phyloP scores from a whole-genome alignment of 2,329 filamentous ascomycete species.

The Xylaria multiplex region DNA sequence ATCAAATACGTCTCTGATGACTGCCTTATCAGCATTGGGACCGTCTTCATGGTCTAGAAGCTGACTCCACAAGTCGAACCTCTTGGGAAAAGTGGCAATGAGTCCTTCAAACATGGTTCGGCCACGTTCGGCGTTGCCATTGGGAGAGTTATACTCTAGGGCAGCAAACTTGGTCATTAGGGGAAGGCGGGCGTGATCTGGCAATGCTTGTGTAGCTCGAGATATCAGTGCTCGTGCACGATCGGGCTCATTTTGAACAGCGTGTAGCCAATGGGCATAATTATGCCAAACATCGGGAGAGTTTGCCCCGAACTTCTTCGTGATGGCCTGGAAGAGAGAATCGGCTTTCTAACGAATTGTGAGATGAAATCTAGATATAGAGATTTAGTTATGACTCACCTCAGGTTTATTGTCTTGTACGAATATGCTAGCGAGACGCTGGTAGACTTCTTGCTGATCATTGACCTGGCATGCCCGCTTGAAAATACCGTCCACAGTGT shows the following conservation, averaged over 20 bases:
- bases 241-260: slow-evolving; percentile 74
- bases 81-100: slow-evolving; percentile 85
- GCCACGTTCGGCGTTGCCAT: slow-evolving; percentile 88
- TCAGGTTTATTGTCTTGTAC: slow-evolving; percentile 88
- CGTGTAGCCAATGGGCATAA: slow-evolving; percentile 92
- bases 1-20: slow-evolving; percentile 82
- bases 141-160: slow-evolving; percentile 85
- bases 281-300: slow-evolving; percentile 88
- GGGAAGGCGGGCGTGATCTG: slow-evolving; percentile 72
- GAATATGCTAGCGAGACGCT: slow-evolving; percentile 91
- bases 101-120: slow-evolving; percentile 94
- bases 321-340: slow-evolving; percentile 82
- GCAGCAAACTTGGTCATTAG: slow-evolving; percentile 89
- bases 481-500: slow-evolving; percentile 85
- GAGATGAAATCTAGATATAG: slow-evolving; percentile 39
- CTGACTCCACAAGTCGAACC: slow-evolving; percentile 92
- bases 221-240: slow-evolving; percentile 80
- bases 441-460: slow-evolving; percentile 87
- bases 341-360: slow-evolving; percentile 78
- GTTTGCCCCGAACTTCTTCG: slow-evolving; percentile 88
- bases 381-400: slow-evolving; percentile 62
- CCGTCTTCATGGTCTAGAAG: slow-evolving; percentile 84
- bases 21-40: slow-evolving; percentile 59
- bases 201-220: slow-evolving; percentile 85
- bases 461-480: slow-evolving; percentile 94